phyloP scores from a whole-genome alignment of 2,329 filamentous ascomycete species.

The Botrytis tulipae region DNA sequence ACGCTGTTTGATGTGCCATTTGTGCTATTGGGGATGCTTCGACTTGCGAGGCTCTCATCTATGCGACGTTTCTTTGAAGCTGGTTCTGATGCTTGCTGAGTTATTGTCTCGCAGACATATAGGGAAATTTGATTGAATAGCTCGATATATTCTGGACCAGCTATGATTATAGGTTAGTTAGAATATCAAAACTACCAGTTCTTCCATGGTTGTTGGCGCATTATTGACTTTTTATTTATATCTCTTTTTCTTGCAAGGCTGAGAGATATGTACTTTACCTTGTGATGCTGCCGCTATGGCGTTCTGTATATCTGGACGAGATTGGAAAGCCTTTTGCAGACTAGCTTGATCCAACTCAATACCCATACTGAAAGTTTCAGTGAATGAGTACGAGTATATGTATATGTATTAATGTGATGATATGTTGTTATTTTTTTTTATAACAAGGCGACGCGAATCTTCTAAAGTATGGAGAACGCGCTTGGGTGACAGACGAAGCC shows the following conservation, averaged over 20 bases:
- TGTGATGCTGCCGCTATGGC: constrained; percentile 38
- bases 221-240: constrained; percentile 2
- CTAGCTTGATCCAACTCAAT: constrained; percentile 34
- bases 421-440: constrained; percentile 15
- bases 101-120: constrained; percentile 30
- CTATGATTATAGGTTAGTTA: constrained; percentile 22
- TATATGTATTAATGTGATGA: neutral
- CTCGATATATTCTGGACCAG: constrained; percentile 36
- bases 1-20: constrained; percentile 24
- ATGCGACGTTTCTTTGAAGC: constrained; percentile 38
- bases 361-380: constrained; percentile 28
- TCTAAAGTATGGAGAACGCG: constrained; percentile 10
- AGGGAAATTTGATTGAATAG: constrained; percentile 40
- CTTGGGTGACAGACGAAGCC: constrained; percentile 19
- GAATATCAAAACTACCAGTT: neutral
- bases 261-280: constrained; percentile 31
- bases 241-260: constrained; percentile 20
- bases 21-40: constrained; percentile 29
- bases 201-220: neutral
- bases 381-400: neutral
- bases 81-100: constrained; percentile 29
- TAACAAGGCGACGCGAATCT: constrained; percentile 14
- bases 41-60: constrained; percentile 32
- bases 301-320: constrained; percentile 35
- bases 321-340: constrained; percentile 37